Evolutionary conservation across 164 flowering plant species (phyloP), one percentile per base, ranked within the genome.

Genomic region (Piper betle): DNA sequence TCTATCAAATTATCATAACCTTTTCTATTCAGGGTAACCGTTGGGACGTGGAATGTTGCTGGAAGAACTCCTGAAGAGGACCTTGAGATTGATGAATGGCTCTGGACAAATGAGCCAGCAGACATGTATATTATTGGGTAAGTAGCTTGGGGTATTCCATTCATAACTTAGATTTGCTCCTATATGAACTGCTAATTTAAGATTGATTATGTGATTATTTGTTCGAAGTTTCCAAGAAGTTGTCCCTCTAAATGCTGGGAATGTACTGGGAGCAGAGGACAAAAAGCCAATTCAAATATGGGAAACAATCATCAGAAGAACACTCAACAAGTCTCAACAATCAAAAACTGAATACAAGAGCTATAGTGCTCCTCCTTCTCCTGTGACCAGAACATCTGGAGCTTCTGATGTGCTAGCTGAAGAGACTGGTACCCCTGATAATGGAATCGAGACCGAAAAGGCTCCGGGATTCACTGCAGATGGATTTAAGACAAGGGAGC

Each of bases 11-110:
- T 6, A 10, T 10, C 46, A 42, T 42, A 42, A 6, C 9, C 6
- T 55, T 39, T 5, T 39, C 6, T n/a, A 54, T 8, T 55, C 43
- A 93, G 98, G 77, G 80, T 93, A 63, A 84, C 80, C 33, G 65
- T 93, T 52, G 92, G 90, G 52, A 79, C 96, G 62, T 93, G 98
- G 98, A 93, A 93, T 70, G 97, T 93, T 71, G 97, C 96, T 59
- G 98, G 98, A 72, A 79, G 74, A 73, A 57, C 38, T 71, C 97
- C 97, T 37, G 1, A 52, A 60, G 86, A 82, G 57, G 78, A 81
- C 75, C 84, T 90, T 61, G 83, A 90, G 41, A 81, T 93, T 64
- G 96, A 88, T 64, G 94, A 82, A 57, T 93, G 99, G 99, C 91
- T 93, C 50, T 76, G 72, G 66, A 72, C 74, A 67, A 55, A 80